Evolutionary conservation across 495 filamentous ascomycete species (phyloP).

Genomic region (Filosporella fistucella): DNA sequence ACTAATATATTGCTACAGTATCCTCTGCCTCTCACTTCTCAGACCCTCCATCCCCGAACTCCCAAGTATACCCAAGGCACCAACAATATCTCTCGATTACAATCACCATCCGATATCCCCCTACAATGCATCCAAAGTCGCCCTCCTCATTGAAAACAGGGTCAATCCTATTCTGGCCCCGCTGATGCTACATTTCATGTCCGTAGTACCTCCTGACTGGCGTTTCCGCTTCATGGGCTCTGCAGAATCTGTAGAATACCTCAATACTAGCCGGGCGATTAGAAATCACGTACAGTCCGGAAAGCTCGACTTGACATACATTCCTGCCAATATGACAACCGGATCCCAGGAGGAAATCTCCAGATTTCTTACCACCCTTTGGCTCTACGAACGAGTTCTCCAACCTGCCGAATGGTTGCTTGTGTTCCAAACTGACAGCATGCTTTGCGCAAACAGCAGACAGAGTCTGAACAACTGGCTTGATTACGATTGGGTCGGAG

Average conservation of each 20-base stretch:
- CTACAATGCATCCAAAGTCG: conserved; percentile 43
- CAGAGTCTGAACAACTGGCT: conserved; percentile 41
- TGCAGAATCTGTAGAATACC: conserved; percentile 27
- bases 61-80: conserved; percentile 19
- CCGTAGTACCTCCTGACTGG: conserved; percentile 48
- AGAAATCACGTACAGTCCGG: conserved; percentile 31
- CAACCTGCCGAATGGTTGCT: conserved; percentile 40
- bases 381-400: conserved; percentile 39
- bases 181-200: conserved; percentile 44
- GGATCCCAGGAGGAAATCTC: conserved; percentile 38
- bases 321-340: conserved; percentile 39
- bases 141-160: conserved; percentile 46
- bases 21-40: conserved; percentile 13
- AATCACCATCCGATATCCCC: conserved; percentile 22
- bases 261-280: conserved; percentile 36
- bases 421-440: conserved; percentile 45
- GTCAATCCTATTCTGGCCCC: conserved; percentile 37
- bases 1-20: background rate
- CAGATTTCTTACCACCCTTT: conserved; percentile 39
- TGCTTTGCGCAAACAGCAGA: conserved; percentile 42
- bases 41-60: conserved; percentile 17
- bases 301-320: conserved; percentile 41
- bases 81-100: conserved; percentile 29
- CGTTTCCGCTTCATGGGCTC: conserved; percentile 48
- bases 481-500: conserved; percentile 48